Percentiles rank a stretch among this genome's conserved stretches.
These are phyloP conservation scores for Crithidia acanthocephali DNA, from an alignment of 208 protist genomes.

Conservation along the genomic window DNA sequence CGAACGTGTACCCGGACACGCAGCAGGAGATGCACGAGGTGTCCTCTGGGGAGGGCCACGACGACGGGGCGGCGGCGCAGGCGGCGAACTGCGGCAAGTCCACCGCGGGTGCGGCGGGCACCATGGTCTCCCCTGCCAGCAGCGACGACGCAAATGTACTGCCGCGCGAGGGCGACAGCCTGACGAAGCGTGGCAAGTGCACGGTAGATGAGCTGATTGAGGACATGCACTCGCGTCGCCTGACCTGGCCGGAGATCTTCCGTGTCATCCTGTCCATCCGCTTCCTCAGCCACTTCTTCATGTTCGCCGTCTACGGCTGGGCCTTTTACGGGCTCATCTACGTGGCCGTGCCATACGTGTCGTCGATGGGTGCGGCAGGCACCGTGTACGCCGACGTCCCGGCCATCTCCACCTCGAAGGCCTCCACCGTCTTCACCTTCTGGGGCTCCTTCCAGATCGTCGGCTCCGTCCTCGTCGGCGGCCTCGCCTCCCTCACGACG, in stretches of 20 bases:
- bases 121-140: conserved; percentile 1
- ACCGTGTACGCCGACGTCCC: conserved; percentile 67
- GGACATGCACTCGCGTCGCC: conserved; percentile 52
- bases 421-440: conserved; percentile 78
- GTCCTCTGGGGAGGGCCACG: not conserved
- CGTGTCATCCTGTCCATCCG: conserved; percentile 47
- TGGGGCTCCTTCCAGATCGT: conserved; percentile 80
- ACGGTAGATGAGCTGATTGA: conserved; percentile 35
- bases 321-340: conserved; percentile 87
- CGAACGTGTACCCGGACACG: not conserved
- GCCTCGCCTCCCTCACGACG: conserved; percentile 52
- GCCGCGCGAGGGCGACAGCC: not conserved
- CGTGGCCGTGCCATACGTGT: conserved; percentile 72
- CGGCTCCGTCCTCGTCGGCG: conserved; percentile 69
- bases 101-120: not conserved
- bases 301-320: conserved; percentile 80
- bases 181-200: conserved; percentile 3
- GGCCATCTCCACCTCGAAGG: conserved; percentile 58
- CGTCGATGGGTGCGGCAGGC: conserved; percentile 68
- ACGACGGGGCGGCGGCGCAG: not conserved
- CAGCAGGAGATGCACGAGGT: conserved; percentile 9
- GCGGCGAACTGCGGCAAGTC: not conserved
- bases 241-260: conserved; percentile 51
- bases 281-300: conserved; percentile 81
- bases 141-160: not conserved